Evolutionary conservation across 129 eudicot species (phyloP), one percentile per base, ranked within the genome.

Genomic region (Tanacetum coccineum): DNA sequence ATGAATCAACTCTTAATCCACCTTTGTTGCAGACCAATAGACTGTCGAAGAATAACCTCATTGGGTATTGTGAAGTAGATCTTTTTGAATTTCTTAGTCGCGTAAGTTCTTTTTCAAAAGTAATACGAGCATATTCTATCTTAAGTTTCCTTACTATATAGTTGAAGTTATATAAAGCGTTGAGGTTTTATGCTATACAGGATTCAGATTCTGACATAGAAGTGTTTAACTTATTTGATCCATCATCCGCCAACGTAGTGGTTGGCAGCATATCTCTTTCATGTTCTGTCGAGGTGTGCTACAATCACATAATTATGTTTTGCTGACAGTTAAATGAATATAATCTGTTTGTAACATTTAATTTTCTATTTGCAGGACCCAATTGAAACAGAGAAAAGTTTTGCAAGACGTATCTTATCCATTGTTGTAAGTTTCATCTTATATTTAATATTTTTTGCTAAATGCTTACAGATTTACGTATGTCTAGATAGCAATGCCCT

Each of bases 31-130:
- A 92, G 98, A 92, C 98, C 40, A 92, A 92, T 77, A 80, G 79
- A 82, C 20, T 92, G 48, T 76, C 82, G 17, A 92, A 86, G 82
- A 92, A 82, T 80, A 84, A 88, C 65, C 88, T 92, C 48, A 66
- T 92, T 19, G 98, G 96, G 25, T 82, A 78, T 60, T 92, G 98
- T 71, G 98, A 92, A 83, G 78, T 88, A 58, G 87, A 92, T 78
- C 74, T 92, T 26, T 81, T 83, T 39, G 80, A 88, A 60, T 92
- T 83, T 70, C 85, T 92, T 52, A 68, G 82, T 65, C 87, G 71
- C 89, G 98, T 92, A 59, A 83, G 82, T 77, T 70, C 15, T 59
- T 6, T 25, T 47, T 17, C 48, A 14, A 40, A n/a, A 40, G 17
- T 25, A 50, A 40, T 13, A 22, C 25, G 25, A 0, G 25, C 25